These are phyloP conservation scores for Lasiosphaeria miniovina DNA, from an alignment of 495 filamentous ascomycete species.

Conservation along the genomic window DNA sequence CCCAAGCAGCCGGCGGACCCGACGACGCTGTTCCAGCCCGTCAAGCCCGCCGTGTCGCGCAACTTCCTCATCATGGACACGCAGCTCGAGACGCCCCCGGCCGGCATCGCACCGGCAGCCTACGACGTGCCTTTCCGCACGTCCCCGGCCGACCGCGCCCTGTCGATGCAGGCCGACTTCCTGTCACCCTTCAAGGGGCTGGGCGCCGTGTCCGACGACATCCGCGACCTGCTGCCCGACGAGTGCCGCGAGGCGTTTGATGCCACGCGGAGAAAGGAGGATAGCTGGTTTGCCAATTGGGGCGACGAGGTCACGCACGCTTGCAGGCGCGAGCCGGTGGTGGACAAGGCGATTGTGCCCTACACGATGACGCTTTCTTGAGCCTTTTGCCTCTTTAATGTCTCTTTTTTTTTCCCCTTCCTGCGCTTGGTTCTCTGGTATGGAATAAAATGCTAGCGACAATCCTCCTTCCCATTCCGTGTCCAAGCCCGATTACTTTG, in stretches of 20 bases:
- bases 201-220: conserved; percentile 59
- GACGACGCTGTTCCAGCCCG: conserved; percentile 54
- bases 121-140: conserved; percentile 47
- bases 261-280: conserved; percentile 57
- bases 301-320: conserved; percentile 54
- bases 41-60: conserved; percentile 62
- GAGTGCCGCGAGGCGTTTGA: conserved; percentile 71
- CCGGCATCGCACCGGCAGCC: conserved; percentile 37
- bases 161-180: conserved; percentile 31
- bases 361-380: conserved; percentile 35
- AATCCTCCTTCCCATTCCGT: no score
- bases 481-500: no score
- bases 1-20: conserved; percentile 14
- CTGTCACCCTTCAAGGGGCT: conserved; percentile 64
- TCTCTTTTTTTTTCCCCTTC: no score
- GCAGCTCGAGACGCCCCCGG: conserved; percentile 56
- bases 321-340: conserved; percentile 42
- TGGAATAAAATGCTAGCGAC: no score
- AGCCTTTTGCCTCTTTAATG: neutral
- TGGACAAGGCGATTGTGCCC: conserved; percentile 56
- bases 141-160: conserved; percentile 24
- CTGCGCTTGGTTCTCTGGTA: no score
- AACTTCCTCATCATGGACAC: conserved; percentile 77
- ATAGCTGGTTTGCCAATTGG: conserved; percentile 72
- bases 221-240: conserved; percentile 64